Base-by-base conservation (phyloP, 1,284 basidiomycete species). In the Leccinum angustisporum region DNA sequence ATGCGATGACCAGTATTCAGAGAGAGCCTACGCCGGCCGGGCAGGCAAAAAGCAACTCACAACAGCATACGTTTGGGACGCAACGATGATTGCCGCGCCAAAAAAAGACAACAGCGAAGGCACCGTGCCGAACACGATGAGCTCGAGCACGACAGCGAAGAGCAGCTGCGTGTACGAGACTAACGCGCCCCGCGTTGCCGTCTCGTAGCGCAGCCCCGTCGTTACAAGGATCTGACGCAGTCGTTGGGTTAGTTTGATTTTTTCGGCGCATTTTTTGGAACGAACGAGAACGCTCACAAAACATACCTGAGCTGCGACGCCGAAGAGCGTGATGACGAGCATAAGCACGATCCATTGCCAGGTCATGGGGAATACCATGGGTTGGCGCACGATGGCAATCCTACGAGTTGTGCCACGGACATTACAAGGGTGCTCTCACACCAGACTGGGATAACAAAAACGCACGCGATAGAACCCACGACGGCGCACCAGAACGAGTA, bases 401-500 rank as follows among this genome's bases (percentile, higher is more conserved):
- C 65, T 57, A 30, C 9, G 18, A 10, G 18, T 13, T 60, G 16
- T 25, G 16, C 7, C 30, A 48, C 31, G n/a, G 13, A 40, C 11
- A 48, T 57, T 31, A 48, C 9, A 57, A 33, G 7, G 10, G 8
- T 33, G 10, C 21, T 43, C 38, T 56, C 65, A 16, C 53, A 54
- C 27, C 14, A 52, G n/a, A 63, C 64, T 58, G 30, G 30, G 18
- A 43, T 18, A 75, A 55, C 18, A 80, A 56, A 31, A 31, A 36
- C 60, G 8, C 30, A 86, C 86, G 75, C 81, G 63, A 85, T 63
- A 8, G 77, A 72, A 2, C 84, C 80, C 1, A 83, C 81, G 46
- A 90, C 72, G 4, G 87, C 81, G 63, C 86, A 87, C 67, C 85
- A 81, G 27, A 82, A 74, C 0, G 90, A 86, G 69, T 91, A 93